Base-by-base conservation (phyloP, 192 early-diverging fungal genomes). In the Cetraspora pellucida region DNA sequence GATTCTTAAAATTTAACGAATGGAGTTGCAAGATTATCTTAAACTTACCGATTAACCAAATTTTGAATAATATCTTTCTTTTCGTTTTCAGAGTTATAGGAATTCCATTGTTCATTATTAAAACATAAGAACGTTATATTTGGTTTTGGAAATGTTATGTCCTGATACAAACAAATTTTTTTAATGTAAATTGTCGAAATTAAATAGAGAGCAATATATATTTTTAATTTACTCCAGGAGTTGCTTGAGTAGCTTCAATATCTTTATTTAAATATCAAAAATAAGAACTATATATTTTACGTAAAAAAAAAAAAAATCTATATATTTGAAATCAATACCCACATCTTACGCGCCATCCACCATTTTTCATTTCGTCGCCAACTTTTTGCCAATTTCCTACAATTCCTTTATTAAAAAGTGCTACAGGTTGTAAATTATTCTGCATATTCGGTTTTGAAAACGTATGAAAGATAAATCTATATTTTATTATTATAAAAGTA, bases 51-150 rank as follows among this genome's bases (percentile, higher is more conserved):
- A 2, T 76, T 25, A 19, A 43, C 30, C 19, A 63, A 64, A 37
- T 76, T 50, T 16, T 2, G 8, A 43, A 76, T 55, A 16, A 66
- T 10, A 3, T 44, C 19, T 0, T 31, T 60, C 25, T 74, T 60
- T 7, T 74, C 28, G 8, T 43, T 23, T 31, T 74, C 72, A 28
- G 10, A 46, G 3, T 23, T 74, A 21, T 28, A 49, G 28, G 9
- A 30, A 5, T 52, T 27, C 74, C 72, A 59, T 44, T 64, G 25
- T 9, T 76, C 45, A 23, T 52, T 19, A 3, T 19, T 27, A 30
- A 76, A 57, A 11, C 74, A 66, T 13, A 76, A 0, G 21, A 76
- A 76, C 16, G 74, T 76, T 21, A 66, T 66, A 76, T 66, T 76
- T 37, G 74, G 17, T 25, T 66, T 76, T 25, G 63, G 60, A 27